phyloP scores from a whole-genome alignment of 148 eudicot species.

The Tetragonia tetragonoides region DNA sequence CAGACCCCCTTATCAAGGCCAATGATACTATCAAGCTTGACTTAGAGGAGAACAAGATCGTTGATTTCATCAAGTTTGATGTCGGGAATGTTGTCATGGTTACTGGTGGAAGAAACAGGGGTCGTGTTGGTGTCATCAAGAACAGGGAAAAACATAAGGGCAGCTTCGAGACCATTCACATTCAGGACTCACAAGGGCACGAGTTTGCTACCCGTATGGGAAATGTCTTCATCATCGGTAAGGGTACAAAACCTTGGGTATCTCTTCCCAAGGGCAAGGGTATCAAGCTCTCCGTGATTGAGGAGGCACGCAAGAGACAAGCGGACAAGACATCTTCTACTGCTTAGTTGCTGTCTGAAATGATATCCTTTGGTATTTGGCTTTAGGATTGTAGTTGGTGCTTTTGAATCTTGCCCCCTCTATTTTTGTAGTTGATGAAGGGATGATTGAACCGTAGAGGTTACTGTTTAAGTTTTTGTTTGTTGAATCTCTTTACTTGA shows the following conservation, averaged over 20 bases:
- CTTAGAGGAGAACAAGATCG: slow-evolving; percentile 45
- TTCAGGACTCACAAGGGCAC: slow-evolving; percentile 53
- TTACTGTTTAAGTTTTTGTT: neutral
- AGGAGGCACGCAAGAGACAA: slow-evolving; percentile 47
- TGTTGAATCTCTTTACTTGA: neutral
- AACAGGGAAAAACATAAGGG: slow-evolving; percentile 70
- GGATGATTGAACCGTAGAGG: neutral
- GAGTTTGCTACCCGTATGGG: slow-evolving; percentile 70
- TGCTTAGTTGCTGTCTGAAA: slow-evolving; percentile 1
- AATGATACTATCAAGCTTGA: slow-evolving; percentile 59
- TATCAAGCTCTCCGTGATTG: slow-evolving; percentile 53
- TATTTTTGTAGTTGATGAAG: neutral
- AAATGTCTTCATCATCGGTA: slow-evolving; percentile 50
- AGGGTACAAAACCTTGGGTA: slow-evolving; percentile 61
- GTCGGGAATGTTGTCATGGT: slow-evolving; percentile 62
- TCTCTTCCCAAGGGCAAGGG: slow-evolving; percentile 69
- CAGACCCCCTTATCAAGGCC: slow-evolving; percentile 57
- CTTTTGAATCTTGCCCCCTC: neutral
- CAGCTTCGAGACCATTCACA: slow-evolving; percentile 62
- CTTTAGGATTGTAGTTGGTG: neutral
- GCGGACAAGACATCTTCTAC: slow-evolving; percentile 18
- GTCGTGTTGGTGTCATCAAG: slow-evolving; percentile 56
- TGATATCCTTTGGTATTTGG: neutral
- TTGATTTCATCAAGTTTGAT: slow-evolving; percentile 53
- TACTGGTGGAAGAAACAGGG: slow-evolving; percentile 63